These are phyloP conservation scores for Entomortierella parvispora DNA, from an alignment of 192 early-diverging fungal genomes.

Conservation along the genomic window DNA sequence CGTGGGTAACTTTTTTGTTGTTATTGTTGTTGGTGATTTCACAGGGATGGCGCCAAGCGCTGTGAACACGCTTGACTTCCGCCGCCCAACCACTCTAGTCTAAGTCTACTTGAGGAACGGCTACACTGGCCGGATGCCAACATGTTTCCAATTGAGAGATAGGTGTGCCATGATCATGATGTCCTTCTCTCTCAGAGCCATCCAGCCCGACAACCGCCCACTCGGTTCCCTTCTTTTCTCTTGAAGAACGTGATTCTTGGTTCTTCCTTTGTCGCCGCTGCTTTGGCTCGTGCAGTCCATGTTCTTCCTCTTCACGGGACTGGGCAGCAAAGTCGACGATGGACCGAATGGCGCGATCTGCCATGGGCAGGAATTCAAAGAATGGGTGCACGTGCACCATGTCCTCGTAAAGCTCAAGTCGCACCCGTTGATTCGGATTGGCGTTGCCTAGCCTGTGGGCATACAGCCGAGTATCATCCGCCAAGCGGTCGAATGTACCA, in stretches of 20 bases:
- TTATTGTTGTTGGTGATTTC: not conserved
- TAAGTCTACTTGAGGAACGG: not conserved
- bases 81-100: too few species aligned
- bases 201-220: conserved; percentile 28
- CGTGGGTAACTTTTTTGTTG: conserved; percentile 22
- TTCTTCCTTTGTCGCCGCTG: not conserved
- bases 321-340: conserved; percentile 20
- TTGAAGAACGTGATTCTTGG: too few species aligned
- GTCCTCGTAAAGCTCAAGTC: conserved; percentile 32
- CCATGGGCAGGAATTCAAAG: conserved; percentile 42
- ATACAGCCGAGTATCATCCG: conserved; percentile 37
- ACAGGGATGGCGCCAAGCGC: not conserved
- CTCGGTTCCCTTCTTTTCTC: conserved; percentile 3
- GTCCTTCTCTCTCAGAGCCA: conserved; percentile 21
- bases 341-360: conserved; percentile 9
- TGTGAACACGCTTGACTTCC: too few species aligned
- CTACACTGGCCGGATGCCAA: too few species aligned
- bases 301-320: not conserved
- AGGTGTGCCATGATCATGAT: conserved; percentile 10
- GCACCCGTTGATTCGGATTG: conserved; percentile 6
- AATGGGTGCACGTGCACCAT: conserved; percentile 46
- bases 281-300: not conserved
- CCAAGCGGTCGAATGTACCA: conserved; percentile 35
- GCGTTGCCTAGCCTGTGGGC: conserved; percentile 37
- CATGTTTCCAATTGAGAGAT: conserved; percentile 9